phyloP scores from a whole-genome alignment of 768 basidiomycete genomes.

The Tremella fuciformis region DNA sequence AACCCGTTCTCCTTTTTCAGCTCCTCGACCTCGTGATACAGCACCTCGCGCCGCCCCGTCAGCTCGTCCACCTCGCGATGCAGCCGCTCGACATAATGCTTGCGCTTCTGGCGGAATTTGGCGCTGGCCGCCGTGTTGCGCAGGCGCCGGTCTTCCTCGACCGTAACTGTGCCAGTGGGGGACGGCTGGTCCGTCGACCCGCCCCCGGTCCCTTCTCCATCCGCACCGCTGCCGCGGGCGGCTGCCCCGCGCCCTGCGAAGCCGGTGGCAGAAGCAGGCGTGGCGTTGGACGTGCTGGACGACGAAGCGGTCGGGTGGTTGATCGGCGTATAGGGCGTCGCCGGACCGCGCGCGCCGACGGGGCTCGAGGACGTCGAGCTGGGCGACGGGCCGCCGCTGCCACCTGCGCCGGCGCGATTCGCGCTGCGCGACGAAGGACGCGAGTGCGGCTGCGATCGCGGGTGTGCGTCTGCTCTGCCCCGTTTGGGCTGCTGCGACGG shows the following conservation, averaged over 20 bases:
- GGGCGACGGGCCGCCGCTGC: too few species aligned
- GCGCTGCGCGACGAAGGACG: too few species aligned
- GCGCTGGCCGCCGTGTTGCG: constrained; percentile 25
- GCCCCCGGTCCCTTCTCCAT: neutral
- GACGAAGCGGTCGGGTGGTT: too few species aligned
- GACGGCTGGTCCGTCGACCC: neutral
- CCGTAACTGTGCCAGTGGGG: neutral
- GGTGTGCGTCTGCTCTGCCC: too few species aligned
- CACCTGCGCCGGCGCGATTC: too few species aligned
- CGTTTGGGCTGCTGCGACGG: too few species aligned
- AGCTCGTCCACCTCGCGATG: constrained; percentile 23
- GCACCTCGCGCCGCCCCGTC: constrained; percentile 16
- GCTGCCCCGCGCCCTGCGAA: neutral
- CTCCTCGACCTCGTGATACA: constrained; percentile 21
- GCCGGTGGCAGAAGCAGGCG: too few species aligned
- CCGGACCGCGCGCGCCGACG: too few species aligned
- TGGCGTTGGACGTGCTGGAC: too few species aligned
- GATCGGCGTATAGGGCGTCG: too few species aligned
- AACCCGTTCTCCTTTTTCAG: constrained; percentile 30
- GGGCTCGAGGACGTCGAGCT: too few species aligned
- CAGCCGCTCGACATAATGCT: constrained; percentile 17
- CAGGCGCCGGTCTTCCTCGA: neutral
- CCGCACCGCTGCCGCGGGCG: neutral
- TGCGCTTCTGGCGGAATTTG: constrained; percentile 30
- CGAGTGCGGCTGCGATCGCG: too few species aligned